Evolutionary conservation across 2,329 filamentous ascomycete genomes (phyloP).

Genomic region (Phialophora verrucosa): DNA sequence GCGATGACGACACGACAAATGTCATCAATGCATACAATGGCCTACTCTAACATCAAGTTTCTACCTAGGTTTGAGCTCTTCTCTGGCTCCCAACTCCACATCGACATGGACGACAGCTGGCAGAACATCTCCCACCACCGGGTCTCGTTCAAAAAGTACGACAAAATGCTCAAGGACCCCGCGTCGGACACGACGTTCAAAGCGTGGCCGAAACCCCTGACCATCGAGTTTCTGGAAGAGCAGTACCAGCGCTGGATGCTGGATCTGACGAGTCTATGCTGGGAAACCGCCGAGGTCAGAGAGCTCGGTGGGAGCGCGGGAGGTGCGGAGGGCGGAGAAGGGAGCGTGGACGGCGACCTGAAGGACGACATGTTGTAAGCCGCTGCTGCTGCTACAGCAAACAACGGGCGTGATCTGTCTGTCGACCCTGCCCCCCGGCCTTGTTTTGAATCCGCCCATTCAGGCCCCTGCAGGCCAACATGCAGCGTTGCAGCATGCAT

Average conservation of each 20-base stretch:
- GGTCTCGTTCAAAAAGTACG: conserved; percentile 38
- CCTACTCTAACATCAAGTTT: neutral
- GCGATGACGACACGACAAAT: neutral
- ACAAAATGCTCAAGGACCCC: conserved; percentile 37
- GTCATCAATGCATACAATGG: neutral
- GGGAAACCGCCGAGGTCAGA: conserved; percentile 37
- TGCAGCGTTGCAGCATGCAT: neutral
- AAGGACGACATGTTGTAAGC: conserved; percentile 33
- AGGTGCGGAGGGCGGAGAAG: conserved; percentile 13
- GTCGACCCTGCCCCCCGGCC: neutral
- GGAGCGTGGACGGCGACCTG: conserved; percentile 27
- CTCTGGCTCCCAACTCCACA: conserved; percentile 39
- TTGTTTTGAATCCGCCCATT: conserved; percentile 16
- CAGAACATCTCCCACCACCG: conserved; percentile 40
- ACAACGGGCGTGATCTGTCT: neutral
- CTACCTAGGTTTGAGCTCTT: conserved; percentile 38
- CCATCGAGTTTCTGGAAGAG: conserved; percentile 40
- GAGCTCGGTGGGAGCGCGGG: conserved; percentile 33
- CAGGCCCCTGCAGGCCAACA: neutral
- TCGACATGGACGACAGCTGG: conserved; percentile 41
- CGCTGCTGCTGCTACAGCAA: neutral
- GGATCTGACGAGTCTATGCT: conserved; percentile 38
- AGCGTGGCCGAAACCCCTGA: conserved; percentile 39
- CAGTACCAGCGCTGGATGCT: conserved; percentile 37
- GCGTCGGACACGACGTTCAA: conserved; percentile 33